A percentile compares a stretch with the other conserved stretches of the same genome.
Evolutionary conservation across 805 yeast species (phyloP).

Genomic region (Ogataea zsoltii): DNA sequence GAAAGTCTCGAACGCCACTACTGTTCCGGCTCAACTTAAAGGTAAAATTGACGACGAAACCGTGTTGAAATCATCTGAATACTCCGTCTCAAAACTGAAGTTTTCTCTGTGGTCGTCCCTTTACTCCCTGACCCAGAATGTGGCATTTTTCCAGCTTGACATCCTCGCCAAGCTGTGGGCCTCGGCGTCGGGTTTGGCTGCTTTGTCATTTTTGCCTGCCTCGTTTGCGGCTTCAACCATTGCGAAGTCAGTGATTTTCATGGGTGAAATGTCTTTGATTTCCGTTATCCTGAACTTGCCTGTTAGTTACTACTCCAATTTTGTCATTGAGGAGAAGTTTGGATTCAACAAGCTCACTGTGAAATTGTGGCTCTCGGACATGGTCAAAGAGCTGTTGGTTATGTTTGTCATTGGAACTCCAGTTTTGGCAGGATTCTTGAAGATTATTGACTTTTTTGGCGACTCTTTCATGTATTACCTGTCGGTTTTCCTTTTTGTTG

Average conservation of each 20-base stretch:
- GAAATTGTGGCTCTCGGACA: slow-evolving; percentile 71
- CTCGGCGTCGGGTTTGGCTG: slow-evolving; percentile 40
- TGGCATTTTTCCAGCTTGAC: slow-evolving; percentile 59
- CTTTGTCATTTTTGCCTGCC: slow-evolving; percentile 28
- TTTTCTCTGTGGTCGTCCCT: slow-evolving; percentile 61
- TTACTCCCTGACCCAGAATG: slow-evolving; percentile 54
- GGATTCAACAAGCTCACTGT: slow-evolving; percentile 90
- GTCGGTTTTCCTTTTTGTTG: slow-evolving; percentile 65
- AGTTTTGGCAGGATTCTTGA: slow-evolving; percentile 69
- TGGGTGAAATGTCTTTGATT: slow-evolving; percentile 49
- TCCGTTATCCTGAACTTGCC: slow-evolving; percentile 65
- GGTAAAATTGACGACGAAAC: slow-evolving; percentile 71
- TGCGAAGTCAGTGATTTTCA: slow-evolving; percentile 70
- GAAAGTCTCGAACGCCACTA: slow-evolving; percentile 49
- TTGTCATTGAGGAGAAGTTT: slow-evolving; percentile 86
- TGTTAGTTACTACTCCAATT: slow-evolving; percentile 69
- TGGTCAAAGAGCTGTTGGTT: slow-evolving; percentile 58
- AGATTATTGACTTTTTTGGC: slow-evolving; percentile 78
- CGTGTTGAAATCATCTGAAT: slow-evolving; percentile 72
- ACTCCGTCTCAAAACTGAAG: slow-evolving; percentile 74
- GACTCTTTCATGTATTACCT: slow-evolving; percentile 79
- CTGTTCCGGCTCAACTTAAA: slow-evolving; percentile 69
- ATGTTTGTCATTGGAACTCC: slow-evolving; percentile 68
- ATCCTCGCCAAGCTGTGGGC: slow-evolving; percentile 65
- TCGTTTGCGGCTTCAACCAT: slow-evolving; percentile 51